Base-by-base conservation (phyloP, 345 rosid genomes). In the Odontarrhena argentea region DNA sequence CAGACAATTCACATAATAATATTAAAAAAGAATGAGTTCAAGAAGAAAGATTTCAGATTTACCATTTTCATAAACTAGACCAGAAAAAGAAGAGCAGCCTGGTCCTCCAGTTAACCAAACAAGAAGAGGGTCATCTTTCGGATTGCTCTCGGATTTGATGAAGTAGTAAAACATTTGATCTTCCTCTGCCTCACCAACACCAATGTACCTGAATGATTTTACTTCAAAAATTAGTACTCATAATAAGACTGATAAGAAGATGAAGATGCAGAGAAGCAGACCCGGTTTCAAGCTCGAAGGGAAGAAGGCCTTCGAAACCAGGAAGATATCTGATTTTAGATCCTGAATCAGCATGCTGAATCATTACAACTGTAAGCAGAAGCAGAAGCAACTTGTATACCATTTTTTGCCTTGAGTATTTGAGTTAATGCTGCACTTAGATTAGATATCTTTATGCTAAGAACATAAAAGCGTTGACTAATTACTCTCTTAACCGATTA, bases 91-190 rank as follows among this genome's bases (percentile, higher is more conserved):
- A 28, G 79, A 63, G 58, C 79, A 70, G 28, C 69, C 78, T 35
- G 74, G 78, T 32, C 74, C 78, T 37, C 74, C 70, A 7, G 64
- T 74, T 50, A 74, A 46, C 74, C 74, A 74, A 0, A 74, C 65
- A 63, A 68, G 34, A 32, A 75, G 82, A 50, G 82, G 82, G 32
- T 78, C 84, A 61, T 68, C 41, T 34, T 42, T 11, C 8, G 80
- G 71, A 28, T 76, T 80, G 18, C 63, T 52, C 52, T 75, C 71
- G 25, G 78, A 78, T 58, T 81, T 71, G 28, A 72, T 49, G 53
- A 78, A 81, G 56, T 80, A 75, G 57, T 75, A 75, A 58, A 78
- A 75, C 48, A 78, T 2, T 57, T 78, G 80, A 38, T 64, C 61
- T 50, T 71, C 73, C 36, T 72, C 82, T 43, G 18, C 51, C 18